These are phyloP conservation scores for Amanita exitialis DNA, from an alignment of 768 basidiomycete genomes.

Conservation along the genomic window DNA sequence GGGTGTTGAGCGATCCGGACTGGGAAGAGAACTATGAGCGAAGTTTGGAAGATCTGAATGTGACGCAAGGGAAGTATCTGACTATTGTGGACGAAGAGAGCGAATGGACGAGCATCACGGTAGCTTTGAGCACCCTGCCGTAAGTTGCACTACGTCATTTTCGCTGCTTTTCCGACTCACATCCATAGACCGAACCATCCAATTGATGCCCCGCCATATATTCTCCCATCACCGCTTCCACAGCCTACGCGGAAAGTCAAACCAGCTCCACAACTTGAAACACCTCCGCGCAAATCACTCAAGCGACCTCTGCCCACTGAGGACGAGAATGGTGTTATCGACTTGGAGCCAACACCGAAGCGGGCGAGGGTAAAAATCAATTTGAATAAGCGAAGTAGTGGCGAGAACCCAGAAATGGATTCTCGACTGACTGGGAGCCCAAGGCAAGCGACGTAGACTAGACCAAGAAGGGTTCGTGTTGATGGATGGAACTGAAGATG, in stretches of 20 bases:
- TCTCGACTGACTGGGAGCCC: not conserved
- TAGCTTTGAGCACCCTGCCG: conserved; percentile 65
- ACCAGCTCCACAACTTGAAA: conserved; percentile 28
- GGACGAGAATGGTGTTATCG: conserved; percentile 41
- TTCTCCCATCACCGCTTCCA: conserved; percentile 60
- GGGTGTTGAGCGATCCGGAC: conserved; percentile 86
- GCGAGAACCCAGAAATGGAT: conserved; percentile 5
- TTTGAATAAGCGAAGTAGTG: not conserved
- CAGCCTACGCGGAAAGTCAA: conserved; percentile 37
- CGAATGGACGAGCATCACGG: conserved; percentile 57
- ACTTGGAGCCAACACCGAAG: conserved; percentile 50
- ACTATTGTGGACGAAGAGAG: conserved; percentile 86
- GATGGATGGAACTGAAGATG: conserved; percentile 47
- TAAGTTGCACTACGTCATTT: conserved; percentile 31
- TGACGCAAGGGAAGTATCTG: conserved; percentile 79
- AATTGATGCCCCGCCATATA: conserved; percentile 36
- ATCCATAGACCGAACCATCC: conserved; percentile 45
- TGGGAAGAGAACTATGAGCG: conserved; percentile 83
- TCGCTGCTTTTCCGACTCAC: not conserved
- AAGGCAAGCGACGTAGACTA: conserved; percentile 46
- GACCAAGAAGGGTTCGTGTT: conserved; percentile 71
- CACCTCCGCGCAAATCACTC: conserved; percentile 28
- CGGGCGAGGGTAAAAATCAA: conserved; percentile 29
- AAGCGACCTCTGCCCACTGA: conserved; percentile 54
- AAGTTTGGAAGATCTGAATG: conserved; percentile 73